Evolutionary conservation across 2,329 filamentous ascomycete genomes (phyloP), one percentile per base, ranked within the genome.

Genomic region (Elsinoe necatrix): DNA sequence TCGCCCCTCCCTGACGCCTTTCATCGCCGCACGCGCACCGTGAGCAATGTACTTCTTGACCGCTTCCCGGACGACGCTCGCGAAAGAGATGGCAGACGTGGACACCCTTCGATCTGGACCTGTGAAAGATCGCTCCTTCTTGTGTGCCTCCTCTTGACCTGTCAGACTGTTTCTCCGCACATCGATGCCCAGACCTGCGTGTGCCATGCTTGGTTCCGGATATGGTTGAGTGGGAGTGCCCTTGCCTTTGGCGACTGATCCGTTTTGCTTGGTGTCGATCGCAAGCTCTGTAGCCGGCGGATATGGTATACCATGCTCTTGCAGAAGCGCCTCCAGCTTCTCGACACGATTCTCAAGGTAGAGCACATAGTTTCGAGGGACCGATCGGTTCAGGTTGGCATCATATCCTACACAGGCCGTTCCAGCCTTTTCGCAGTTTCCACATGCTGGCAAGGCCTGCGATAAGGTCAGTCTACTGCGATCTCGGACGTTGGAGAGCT

Each of bases 331-430:
- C 71, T 97, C 92, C 27, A 97, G 82, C 71, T 93, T 88, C 60
- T 84, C 80, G 56, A 96, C 82, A 58, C 92, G 80, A 25, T 86
- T 88, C 71, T 97, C 92, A 59, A 97, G 84, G 69, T 95, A 97
- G 73, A 87, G 95, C 50, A 97, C 89, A 75, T 97, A 97, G 71
- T 81, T 85, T 72, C 91, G 82, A 51, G 92, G 92, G 58, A 97
- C 95, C 73, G 96, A 90, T 67, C 88, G 85, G 77, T 96, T 96
- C 21, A 89, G 95, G 67, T 96, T 95, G 31, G 92, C 91, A 69
- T 97, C 92, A 71, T 95, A 96, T 61, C 92, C 92, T 52, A 96
- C 89, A 70, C 93, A 97, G 63, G 87, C 85, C 45, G 95, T 88
- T 58, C 82, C 81, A n/a, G 88, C 91, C 74, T 96, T 96, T 69